Conservation (phyloP, 352 stramenopile genomes). For the Phytophthora idaei region DNA sequence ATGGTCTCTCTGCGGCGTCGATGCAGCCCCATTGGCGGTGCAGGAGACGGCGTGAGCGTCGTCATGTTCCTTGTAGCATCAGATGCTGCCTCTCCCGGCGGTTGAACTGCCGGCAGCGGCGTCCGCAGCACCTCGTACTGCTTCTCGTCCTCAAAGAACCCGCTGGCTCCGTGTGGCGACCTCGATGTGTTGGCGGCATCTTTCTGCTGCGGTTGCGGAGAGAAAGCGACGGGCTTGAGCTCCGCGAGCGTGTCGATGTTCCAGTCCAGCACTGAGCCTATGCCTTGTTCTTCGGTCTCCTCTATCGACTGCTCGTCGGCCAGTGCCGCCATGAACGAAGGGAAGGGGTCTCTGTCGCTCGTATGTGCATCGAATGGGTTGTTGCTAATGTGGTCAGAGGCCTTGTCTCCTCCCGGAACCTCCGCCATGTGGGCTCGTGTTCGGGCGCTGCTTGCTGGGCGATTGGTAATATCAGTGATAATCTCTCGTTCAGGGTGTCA, state of each 20-base stretch:
- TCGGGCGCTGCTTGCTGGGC: no score
- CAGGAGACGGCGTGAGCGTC: slow-evolving; percentile 10
- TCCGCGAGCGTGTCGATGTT: slow-evolving; percentile 75
- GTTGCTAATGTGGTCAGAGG: neutral
- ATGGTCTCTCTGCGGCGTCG: slow-evolving; percentile 50
- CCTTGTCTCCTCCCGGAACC: slow-evolving; percentile 6
- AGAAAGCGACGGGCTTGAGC: slow-evolving; percentile 57
- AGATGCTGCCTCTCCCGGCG: neutral
- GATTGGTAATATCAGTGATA: no score
- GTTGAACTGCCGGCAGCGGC: slow-evolving; percentile 20
- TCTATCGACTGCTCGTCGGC: slow-evolving; percentile 14
- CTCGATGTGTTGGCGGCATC: neutral
- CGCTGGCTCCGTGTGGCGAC: slow-evolving; percentile 5
- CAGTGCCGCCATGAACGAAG: slow-evolving; percentile 52
- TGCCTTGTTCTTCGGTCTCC: slow-evolving; percentile 1
- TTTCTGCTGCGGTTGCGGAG: slow-evolving; percentile 52
- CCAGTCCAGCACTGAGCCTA: slow-evolving; percentile 48
- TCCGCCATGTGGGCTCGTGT: slow-evolving; percentile 8
- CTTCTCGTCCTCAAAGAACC: slow-evolving; percentile 64
- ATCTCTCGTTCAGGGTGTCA: no score
- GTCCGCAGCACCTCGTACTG: slow-evolving; percentile 57
- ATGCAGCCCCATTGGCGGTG: slow-evolving; percentile 37
- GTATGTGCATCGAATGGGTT: slow-evolving; percentile 54
- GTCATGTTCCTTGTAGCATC: slow-evolving; percentile 4
- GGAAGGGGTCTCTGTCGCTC: slow-evolving; percentile 56